Base-by-base conservation (phyloP, 78 protist species). In the Goniomonas avonlea region DNA sequence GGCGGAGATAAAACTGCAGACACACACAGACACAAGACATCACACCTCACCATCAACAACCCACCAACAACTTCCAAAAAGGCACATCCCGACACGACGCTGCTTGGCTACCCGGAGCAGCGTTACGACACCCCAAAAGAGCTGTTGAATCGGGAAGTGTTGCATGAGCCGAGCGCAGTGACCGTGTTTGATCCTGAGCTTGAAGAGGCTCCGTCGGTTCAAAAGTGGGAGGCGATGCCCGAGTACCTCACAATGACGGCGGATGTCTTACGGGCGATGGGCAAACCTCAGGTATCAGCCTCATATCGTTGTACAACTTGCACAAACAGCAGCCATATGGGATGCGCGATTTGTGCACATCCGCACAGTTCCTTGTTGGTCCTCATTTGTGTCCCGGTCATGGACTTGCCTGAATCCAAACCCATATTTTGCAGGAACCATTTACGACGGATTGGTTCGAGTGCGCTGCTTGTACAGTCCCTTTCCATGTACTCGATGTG, bases 381-480 rank as follows among this genome's bases (percentile, higher is more conserved):
- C n/a, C n/a, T n/a, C n/a, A n/a, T n/a, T n/a, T n/a, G n/a, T n/a
- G n/a, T n/a, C n/a, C n/a, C n/a, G n/a, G n/a, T n/a, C n/a, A n/a
- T n/a, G n/a, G n/a, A n/a, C n/a, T n/a, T n/a, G n/a, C n/a, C n/a
- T n/a, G n/a, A n/a, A n/a, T n/a, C n/a, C n/a, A n/a, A n/a, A n/a
- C n/a, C n/a, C n/a, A n/a, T n/a, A n/a, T n/a, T n/a, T n/a, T n/a
- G 53, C 53, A 45, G 53, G 53, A 9, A 13, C 53, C 25, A 45
- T 9, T 9, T 13, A 45, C 71, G 31, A 63, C 71, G 23, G 15
- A 63, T 39, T 63, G 71, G 71, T 63, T 63, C 45, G 71, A 63
- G 45, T 63, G 71, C 43, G 71, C 71, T 9, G 71, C 71, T 2
- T 63, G 71, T 43, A 63, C 71, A 27, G 45, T 43, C 47, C 37